Evolutionary conservation across 2,329 filamentous ascomycete species (phyloP).

Genomic region (Hypoxylon rubiginosum): DNA sequence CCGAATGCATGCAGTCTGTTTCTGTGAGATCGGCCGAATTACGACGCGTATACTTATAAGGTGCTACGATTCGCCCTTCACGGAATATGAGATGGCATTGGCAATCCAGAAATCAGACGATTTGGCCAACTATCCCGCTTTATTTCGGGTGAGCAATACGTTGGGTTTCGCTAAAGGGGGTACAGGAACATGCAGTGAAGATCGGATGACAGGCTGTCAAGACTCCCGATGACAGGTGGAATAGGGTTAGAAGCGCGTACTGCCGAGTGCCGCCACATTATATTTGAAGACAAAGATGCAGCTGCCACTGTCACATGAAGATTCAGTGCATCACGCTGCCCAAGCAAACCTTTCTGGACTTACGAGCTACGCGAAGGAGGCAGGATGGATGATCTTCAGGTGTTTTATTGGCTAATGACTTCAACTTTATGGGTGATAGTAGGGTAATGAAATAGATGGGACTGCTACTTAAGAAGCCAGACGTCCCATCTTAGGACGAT

Average conservation of each 20-base stretch:
- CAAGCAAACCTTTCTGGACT: slow-evolving; percentile 5
- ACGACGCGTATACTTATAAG: not conserved
- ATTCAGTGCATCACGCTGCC: slow-evolving; percentile 9
- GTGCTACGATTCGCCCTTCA: slow-evolving; percentile 2
- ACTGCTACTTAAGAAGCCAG: not conserved
- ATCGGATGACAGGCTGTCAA: slow-evolving; percentile 20
- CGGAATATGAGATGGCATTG: too few species aligned
- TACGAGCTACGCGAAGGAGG: not conserved
- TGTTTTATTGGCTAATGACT: not conserved
- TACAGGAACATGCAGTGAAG: slow-evolving; percentile 9
- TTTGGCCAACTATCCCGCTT: not conserved
- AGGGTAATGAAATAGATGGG: too few species aligned
- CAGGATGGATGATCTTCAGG: not conserved
- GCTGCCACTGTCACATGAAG: slow-evolving; percentile 14
- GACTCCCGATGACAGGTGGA: slow-evolving; percentile 27
- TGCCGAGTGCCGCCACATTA: slow-evolving; percentile 20
- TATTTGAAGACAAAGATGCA: slow-evolving; percentile 9
- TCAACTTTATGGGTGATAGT: too few species aligned
- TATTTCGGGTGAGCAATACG: not conserved
- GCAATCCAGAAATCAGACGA: not conserved
- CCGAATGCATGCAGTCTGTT: not conserved
- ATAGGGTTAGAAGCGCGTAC: slow-evolving; percentile 27
- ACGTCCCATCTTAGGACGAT: not conserved
- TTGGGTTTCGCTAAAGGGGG: not conserved
- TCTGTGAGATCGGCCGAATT: not conserved